Percentiles rank a stretch among this genome's conserved stretches.
phyloP scores from a whole-genome alignment of 2,329 filamentous ascomycete species.

The Amylocarpus encephaloides region DNA sequence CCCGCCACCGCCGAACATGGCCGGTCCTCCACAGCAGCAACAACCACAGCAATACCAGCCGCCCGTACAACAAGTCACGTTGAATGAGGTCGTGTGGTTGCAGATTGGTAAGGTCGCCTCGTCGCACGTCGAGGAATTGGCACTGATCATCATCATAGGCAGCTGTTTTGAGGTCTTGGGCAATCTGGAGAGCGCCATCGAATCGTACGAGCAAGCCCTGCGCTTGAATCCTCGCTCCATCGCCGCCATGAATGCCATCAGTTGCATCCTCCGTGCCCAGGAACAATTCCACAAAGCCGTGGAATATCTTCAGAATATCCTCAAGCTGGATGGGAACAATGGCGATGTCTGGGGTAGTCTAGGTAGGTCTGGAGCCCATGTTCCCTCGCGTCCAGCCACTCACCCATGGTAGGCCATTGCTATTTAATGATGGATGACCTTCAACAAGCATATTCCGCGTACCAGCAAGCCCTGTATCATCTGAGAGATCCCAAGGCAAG shows the following conservation, averaged over 20 bases:
- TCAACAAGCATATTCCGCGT: conserved; percentile 93
- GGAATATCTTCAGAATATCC: conserved; percentile 83
- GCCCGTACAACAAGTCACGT: conserved; percentile 64
- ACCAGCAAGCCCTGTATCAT: conserved; percentile 92
- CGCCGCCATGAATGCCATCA: conserved; percentile 88
- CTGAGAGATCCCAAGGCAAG: conserved; percentile 82
- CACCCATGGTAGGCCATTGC: conserved; percentile 67
- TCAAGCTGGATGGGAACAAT: conserved; percentile 82
- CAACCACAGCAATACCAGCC: conserved; percentile 32
- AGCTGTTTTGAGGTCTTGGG: conserved; percentile 82
- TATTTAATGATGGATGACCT: conserved; percentile 98
- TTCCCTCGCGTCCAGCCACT: conserved; percentile 13
- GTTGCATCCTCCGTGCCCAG: conserved; percentile 80
- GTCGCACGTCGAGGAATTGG: conserved; percentile 10
- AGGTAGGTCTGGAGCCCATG: conserved; percentile 46
- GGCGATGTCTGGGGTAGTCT: conserved; percentile 96
- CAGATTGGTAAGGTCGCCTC: conserved; percentile 64
- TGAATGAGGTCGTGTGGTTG: conserved; percentile 88
- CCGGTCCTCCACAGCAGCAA: conserved; percentile 21
- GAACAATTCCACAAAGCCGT: conserved; percentile 93
- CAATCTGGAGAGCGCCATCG: conserved; percentile 81
- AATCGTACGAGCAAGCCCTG: conserved; percentile 84
- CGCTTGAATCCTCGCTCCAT: conserved; percentile 84
- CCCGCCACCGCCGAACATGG: conserved; percentile 27
- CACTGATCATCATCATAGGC: conserved; percentile 47